Base-by-base conservation (phyloP, 2,329 filamentous ascomycete genomes). In the Trichoderma cornu-damae region DNA sequence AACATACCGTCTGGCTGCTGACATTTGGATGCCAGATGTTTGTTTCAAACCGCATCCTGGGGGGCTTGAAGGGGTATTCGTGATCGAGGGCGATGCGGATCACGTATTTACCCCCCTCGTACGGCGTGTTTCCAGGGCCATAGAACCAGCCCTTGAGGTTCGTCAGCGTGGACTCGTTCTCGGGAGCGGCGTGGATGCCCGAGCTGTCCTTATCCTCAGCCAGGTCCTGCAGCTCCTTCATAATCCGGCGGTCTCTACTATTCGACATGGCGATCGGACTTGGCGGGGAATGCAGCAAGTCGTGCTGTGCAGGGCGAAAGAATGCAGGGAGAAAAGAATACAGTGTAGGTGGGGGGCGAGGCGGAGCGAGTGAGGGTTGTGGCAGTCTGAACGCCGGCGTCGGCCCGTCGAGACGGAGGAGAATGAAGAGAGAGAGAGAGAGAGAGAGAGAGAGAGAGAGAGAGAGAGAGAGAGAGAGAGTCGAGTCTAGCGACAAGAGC, bases 1-100 rank as follows among this genome's bases (percentile, higher is more conserved):
- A n/a, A 52, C 86, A 68, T 75, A 96, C 91, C 38, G 92, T 96
- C 70, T 94, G 88, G 67, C 88, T 93, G 79, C 89, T 95, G 75
- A 99, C 84, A 69, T 99, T 99, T 32, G 94, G 94, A 72, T 99
- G 94, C 92, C 92, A 99, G 65, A 97, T 87, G 73, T 87, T 92
- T 62, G 94, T 99, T 62, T 87, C 83, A 69, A 97, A 97, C 66
- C 84, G 87, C 88, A 99, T 97, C 59, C 83, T 73, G 4, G 94
- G 94, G 3, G 93, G 90, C 65, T 91, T 88, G 77, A 99, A 99
- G 0, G 94, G 94, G 68, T 99, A 99, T 64, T 89, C 88, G 61
- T 82, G 82, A 0, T 93, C 92, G 53, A 99, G 94, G 66, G 81
- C 82, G 66, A 99, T 94, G 67, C 96, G 89, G 64, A 99, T 84